phyloP scores from a whole-genome alignment of 2,329 filamentous ascomycete species.

The Thelonectria discophora region DNA sequence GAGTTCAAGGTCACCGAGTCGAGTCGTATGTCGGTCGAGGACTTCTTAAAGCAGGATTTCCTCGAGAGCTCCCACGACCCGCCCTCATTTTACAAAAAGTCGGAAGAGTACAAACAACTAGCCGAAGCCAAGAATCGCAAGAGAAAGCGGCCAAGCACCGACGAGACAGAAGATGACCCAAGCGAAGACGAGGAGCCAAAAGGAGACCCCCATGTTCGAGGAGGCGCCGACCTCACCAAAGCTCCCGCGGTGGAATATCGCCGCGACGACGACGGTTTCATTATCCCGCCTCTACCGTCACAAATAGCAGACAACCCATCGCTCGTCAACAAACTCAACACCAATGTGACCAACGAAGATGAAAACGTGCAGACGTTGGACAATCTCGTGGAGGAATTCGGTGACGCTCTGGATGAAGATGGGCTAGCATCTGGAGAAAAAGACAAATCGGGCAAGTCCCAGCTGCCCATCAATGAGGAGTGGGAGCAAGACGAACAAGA shows the following conservation, averaged over 20 bases:
- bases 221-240: conserved; percentile 48
- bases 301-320: conserved; percentile 48
- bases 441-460: conserved; percentile 49
- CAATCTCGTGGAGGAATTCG: conserved; percentile 56
- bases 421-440: conserved; percentile 27
- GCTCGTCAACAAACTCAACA: conserved; percentile 34
- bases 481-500: conserved; percentile 71
- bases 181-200: conserved; percentile 22
- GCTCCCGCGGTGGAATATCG: conserved; percentile 52
- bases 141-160: conserved; percentile 53
- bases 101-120: conserved; percentile 66
- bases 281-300: conserved; percentile 64
- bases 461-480: conserved; percentile 67
- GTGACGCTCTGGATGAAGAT: conserved; percentile 50
- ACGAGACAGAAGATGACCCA: conserved; percentile 40
- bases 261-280: conserved; percentile 74
- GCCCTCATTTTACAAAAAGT: conserved; percentile 79
- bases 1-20: conserved; percentile 91
- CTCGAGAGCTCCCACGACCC: conserved; percentile 81
- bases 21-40: conserved; percentile 84
- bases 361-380: conserved; percentile 48
- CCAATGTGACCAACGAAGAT: conserved; percentile 28
- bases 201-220: conserved; percentile 29
- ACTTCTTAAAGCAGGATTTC: conserved; percentile 79
- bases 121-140: conserved; percentile 59